Evolutionary conservation across 768 basidiomycete species (phyloP).

Genomic region (Psilocybe sp.): DNA sequence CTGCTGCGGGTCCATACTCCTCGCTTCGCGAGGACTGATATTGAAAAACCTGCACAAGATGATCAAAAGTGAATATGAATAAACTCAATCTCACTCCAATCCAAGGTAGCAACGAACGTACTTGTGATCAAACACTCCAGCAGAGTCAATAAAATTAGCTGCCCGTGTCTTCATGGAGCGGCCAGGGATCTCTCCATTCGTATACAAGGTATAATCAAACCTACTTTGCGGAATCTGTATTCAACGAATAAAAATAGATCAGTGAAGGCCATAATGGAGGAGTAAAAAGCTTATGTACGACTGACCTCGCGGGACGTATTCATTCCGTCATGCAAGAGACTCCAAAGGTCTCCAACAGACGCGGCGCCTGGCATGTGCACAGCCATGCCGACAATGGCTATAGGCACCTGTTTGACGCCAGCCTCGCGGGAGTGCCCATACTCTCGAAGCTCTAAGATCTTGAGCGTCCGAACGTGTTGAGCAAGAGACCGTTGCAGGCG

Average conservation of each 20-base stretch:
- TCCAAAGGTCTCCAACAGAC: slow-evolving; percentile 51
- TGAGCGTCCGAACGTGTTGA: slow-evolving; percentile 12
- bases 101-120: slow-evolving; percentile 14
- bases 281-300: background rate
- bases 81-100: background rate
- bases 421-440: background rate
- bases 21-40: slow-evolving; percentile 72
- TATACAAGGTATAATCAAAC: slow-evolving; percentile 46
- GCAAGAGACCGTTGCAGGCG: slow-evolving; percentile 34
- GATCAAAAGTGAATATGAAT: background rate
- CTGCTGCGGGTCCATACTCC: slow-evolving; percentile 76
- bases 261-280: background rate
- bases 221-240: slow-evolving; percentile 59
- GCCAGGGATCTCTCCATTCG: slow-evolving; percentile 23
- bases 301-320: slow-evolving; percentile 58
- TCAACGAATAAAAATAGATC: background rate
- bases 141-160: slow-evolving; percentile 62
- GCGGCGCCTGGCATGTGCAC: slow-evolving; percentile 56
- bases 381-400: slow-evolving; percentile 76
- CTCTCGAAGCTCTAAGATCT: slow-evolving; percentile 22
- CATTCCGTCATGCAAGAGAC: slow-evolving; percentile 50
- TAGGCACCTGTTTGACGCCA: slow-evolving; percentile 32
- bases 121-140: slow-evolving; percentile 62
- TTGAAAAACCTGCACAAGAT: slow-evolving; percentile 74
- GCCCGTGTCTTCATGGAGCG: slow-evolving; percentile 48